These are phyloP conservation scores for Amauroascus niger DNA, from an alignment of 2,329 filamentous ascomycete genomes.

Conservation along the genomic window DNA sequence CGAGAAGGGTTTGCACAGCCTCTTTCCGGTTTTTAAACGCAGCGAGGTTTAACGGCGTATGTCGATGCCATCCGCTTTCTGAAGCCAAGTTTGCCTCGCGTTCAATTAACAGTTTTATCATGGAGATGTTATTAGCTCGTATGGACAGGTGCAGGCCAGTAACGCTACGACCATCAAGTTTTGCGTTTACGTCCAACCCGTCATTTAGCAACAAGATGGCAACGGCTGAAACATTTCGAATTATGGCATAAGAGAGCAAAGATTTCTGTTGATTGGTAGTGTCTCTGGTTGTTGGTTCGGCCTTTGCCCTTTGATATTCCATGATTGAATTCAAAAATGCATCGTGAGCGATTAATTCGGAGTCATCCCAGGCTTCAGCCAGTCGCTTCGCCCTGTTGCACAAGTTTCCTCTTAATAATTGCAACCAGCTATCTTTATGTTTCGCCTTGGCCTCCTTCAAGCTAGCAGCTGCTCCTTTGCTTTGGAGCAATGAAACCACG, in stretches of 20 bases:
- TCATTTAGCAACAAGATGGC: not conserved
- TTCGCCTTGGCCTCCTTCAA: not conserved
- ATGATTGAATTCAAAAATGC: not conserved
- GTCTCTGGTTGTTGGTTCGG: not conserved
- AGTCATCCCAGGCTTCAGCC: not conserved
- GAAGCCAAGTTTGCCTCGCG: not conserved
- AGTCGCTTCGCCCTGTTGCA: not conserved
- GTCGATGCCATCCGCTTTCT: not conserved
- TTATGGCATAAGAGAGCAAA: not conserved
- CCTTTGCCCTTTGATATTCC: not conserved
- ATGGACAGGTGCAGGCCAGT: not conserved
- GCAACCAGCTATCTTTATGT: not conserved
- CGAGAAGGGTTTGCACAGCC: not conserved
- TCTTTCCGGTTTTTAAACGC: not conserved
- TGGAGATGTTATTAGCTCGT: not conserved
- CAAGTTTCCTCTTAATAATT: not conserved
- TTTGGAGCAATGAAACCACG: slow-evolving; percentile 2
- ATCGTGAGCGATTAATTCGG: not conserved
- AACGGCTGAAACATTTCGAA: not conserved
- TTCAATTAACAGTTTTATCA: not conserved
- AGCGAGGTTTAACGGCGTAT: not conserved
- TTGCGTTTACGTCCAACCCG: not conserved
- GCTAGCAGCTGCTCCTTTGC: slow-evolving; percentile 4
- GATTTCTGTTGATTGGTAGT: not conserved
- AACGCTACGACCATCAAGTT: not conserved